These are phyloP conservation scores for Nothomitra cinnamomea DNA, from an alignment of 2,329 filamentous ascomycete species.

Conservation along the genomic window DNA sequence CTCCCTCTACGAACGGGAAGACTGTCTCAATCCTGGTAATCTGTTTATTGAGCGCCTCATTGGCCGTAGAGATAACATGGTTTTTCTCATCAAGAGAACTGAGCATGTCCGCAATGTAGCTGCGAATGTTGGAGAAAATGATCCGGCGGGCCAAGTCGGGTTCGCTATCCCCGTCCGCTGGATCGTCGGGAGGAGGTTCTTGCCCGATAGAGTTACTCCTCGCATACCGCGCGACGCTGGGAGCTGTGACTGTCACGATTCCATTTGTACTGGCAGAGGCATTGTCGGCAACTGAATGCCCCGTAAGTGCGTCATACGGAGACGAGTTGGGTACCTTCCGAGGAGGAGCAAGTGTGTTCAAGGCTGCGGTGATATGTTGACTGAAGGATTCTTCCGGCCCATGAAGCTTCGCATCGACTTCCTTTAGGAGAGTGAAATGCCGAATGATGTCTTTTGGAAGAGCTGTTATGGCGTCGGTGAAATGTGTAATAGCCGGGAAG, in stretches of 20 bases:
- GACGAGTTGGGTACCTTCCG: background rate
- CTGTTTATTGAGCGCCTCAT: constrained; percentile 74
- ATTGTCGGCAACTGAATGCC: background rate
- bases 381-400: constrained; percentile 66
- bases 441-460: constrained; percentile 88
- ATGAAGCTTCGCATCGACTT: constrained; percentile 94
- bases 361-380: constrained; percentile 25
- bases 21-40: constrained; percentile 71
- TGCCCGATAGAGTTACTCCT: background rate
- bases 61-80: constrained; percentile 84
- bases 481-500: constrained; percentile 52
- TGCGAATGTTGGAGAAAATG: constrained; percentile 61
- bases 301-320: background rate
- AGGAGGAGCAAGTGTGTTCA: constrained; percentile 11
- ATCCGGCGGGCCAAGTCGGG: constrained; percentile 50
- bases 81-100: constrained; percentile 94
- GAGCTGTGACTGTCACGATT: background rate
- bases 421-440: constrained; percentile 89
- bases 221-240: background rate
- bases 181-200: background rate
- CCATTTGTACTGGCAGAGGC: background rate
- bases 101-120: constrained; percentile 68
- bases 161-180: constrained; percentile 15
- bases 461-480: constrained; percentile 81
- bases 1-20: constrained; percentile 68